Conservation (phyloP, 306 rosid species). For the Lathyrus oleraceus region DNA sequence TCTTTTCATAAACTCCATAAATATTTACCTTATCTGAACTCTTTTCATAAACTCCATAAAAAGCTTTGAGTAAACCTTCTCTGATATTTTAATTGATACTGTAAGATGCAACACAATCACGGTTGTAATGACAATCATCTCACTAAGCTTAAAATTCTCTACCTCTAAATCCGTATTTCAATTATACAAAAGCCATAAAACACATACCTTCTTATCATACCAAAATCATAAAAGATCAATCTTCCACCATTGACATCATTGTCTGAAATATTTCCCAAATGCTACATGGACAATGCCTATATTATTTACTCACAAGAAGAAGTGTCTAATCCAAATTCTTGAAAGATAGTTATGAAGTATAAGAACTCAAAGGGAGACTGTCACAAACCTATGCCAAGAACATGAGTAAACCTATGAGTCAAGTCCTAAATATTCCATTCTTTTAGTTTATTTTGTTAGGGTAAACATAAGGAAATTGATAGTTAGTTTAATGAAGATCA, state of each 20-base stretch:
- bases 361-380: too few relatives aligned
- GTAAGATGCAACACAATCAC: constrained; percentile 40
- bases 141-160: constrained; percentile 27
- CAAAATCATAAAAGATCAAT: constrained; percentile 98
- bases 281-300: constrained; percentile 54
- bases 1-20: too few relatives aligned
- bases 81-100: constrained; percentile 93
- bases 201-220: constrained; percentile 98
- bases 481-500: too few relatives aligned
- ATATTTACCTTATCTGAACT: constrained; percentile 97
- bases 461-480: too few relatives aligned
- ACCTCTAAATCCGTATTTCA: constrained; percentile 5
- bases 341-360: constrained; percentile 26
- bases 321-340: constrained; percentile 22
- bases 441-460: too few relatives aligned
- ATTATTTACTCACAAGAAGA: constrained; percentile 10
- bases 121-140: constrained; percentile 14
- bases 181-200: constrained; percentile 22
- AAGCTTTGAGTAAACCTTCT: constrained; percentile 90
- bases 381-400: too few relatives aligned
- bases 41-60: constrained; percentile 97
- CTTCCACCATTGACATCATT: constrained; percentile 99
- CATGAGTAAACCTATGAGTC: too few relatives aligned
- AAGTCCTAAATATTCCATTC: too few relatives aligned
- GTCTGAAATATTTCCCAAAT: constrained; percentile 97